Percentiles rank a stretch among this genome's conserved stretches.
These are phyloP conservation scores for Ganoderma resinaceum DNA, from an alignment of 1,284 basidiomycete species.

Conservation along the genomic window DNA sequence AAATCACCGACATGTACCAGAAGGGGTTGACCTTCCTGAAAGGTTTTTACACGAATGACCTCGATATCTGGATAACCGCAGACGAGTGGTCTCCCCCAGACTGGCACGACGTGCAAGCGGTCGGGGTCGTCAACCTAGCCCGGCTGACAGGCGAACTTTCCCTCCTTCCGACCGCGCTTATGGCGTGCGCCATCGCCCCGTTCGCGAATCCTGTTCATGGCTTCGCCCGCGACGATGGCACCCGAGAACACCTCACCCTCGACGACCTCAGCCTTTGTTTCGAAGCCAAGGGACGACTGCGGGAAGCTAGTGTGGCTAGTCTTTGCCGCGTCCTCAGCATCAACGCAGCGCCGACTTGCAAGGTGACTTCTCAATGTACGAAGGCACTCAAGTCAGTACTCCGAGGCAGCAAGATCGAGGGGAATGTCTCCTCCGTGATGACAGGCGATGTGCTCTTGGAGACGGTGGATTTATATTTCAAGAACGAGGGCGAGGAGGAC, in stretches of 20 bases:
- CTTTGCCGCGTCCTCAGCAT: neutral
- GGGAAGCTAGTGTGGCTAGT: neutral
- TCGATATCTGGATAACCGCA: too few relatives aligned
- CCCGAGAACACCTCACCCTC: slow-evolving; percentile 4
- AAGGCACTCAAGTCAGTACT: too few relatives aligned
- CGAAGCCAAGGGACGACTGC: neutral
- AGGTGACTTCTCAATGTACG: neutral
- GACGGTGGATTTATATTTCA: too few relatives aligned
- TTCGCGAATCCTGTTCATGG: slow-evolving; percentile 1
- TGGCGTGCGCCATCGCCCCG: neutral
- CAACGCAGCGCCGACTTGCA: neutral
- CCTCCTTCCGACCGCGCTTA: slow-evolving; percentile 13
- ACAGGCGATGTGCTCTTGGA: neutral
- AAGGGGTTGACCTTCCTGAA: neutral
- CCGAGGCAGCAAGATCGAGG: neutral
- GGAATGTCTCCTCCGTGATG: neutral
- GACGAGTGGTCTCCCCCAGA: too few relatives aligned
- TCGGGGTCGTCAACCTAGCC: slow-evolving; percentile 21
- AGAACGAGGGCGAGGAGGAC: neutral
- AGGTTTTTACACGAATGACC: neutral
- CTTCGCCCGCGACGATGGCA: slow-evolving; percentile 8
- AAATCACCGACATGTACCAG: neutral
- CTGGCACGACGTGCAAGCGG: too few relatives aligned
- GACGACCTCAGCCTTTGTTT: slow-evolving; percentile 14
- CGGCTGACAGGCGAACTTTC: slow-evolving; percentile 6